Evolutionary conservation across 768 basidiomycete genomes (phyloP), one percentile per base, ranked within the genome.

Genomic region (Tricholoma hemisulphureum): DNA sequence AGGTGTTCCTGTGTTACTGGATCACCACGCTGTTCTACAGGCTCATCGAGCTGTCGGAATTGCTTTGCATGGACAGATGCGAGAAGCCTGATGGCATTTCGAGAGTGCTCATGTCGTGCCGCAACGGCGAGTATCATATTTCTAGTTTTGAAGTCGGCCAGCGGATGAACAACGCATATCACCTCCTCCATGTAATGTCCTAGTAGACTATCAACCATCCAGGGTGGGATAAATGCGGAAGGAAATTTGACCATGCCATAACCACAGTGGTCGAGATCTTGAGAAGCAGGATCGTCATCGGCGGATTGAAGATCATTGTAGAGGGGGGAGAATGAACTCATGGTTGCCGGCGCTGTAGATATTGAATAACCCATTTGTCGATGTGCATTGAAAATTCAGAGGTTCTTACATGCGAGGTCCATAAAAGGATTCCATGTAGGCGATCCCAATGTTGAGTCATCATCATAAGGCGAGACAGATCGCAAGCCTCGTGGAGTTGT

Each of bases 321-420:
- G 8, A 62, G 62, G 3, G 21, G 26, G 29, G 72, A 69, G 57
- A 74, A 74, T 2, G 66, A 68, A 53, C 74, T 73, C 35, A 52
- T 48, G 1, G 59, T 52, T 20, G 72, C 71, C 29, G 69, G 71
- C 43, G 59, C 54, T 55, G 66, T 57, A 23, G 58, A 53, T 23
- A 77, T 85, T 86, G 83, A 87, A 83, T 76, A 82, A 77, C 80
- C 79, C 84, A 85, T 83, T 83, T 81, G 83, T 80, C n/a, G n/a
- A n/a, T n/a, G n/a, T n/a, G n/a, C n/a, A n/a, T 80, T 81, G 77
- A 75, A 77, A 74, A 80, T 79, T 85, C 77, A 85, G 80, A 82
- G 74, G 66, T 72, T 82, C 87, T 88, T 88, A 88, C 87, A 85
- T 81, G 82, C 83, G 84, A 85, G 74, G 76, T 78, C 83, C 85